Evolutionary conservation across 2,329 filamentous ascomycete species (phyloP).

Genomic region (Microcera coccophila): DNA sequence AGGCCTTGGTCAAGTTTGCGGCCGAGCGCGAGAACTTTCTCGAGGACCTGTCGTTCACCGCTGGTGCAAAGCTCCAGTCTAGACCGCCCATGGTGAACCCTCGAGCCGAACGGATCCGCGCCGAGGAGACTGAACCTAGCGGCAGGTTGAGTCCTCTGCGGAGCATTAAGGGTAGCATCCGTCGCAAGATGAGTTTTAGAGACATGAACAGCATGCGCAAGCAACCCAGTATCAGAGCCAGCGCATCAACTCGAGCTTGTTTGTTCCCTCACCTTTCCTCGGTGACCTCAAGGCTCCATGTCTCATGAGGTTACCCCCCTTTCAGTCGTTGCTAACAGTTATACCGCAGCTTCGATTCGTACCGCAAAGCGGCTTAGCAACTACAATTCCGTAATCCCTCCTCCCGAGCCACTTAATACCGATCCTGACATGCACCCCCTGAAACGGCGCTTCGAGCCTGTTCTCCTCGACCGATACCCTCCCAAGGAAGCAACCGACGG

Average conservation of each 20-base stretch:
- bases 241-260: conserved; percentile 50
- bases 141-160: conserved; percentile 54
- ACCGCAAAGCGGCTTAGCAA: conserved; percentile 89
- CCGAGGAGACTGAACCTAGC: conserved; percentile 59
- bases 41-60: conserved; percentile 84
- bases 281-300: neutral
- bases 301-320: too few relatives aligned
- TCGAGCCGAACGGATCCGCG: conserved; percentile 75
- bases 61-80: conserved; percentile 70
- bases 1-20: conserved; percentile 88
- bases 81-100: conserved; percentile 71
- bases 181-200: conserved; percentile 84
- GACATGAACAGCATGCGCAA: conserved; percentile 95
- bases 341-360: conserved; percentile 54
- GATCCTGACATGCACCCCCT: conserved; percentile 94
- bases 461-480: conserved; percentile 91
- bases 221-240: conserved; percentile 71
- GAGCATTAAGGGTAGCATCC: conserved; percentile 76
- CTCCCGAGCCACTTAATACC: conserved; percentile 82
- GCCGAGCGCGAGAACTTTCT: conserved; percentile 92
- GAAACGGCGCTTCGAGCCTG: conserved; percentile 89
- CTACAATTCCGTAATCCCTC: conserved; percentile 96
- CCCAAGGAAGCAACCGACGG: conserved; percentile 79
- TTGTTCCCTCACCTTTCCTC: conserved; percentile 17
- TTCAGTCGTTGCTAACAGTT: conserved; percentile 33